These are phyloP conservation scores for Phytophthora uliginosa DNA, from an alignment of 352 stramenopile genomes.

Conservation along the genomic window DNA sequence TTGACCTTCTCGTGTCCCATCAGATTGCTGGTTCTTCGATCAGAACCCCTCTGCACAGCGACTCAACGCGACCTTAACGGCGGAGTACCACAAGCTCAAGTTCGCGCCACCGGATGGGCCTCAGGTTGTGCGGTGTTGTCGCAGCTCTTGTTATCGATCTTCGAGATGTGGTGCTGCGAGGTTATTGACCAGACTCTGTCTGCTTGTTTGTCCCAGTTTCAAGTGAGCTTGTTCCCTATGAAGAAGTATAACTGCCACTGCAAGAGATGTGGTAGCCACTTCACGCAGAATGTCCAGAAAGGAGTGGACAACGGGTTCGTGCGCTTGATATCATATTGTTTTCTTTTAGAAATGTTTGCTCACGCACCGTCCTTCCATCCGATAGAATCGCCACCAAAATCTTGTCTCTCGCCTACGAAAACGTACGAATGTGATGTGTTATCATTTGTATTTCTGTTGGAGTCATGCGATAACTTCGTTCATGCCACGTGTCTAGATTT, in stretches of 20 bases:
- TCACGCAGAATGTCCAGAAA: slow-evolving; percentile 87
- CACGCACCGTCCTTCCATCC: neutral
- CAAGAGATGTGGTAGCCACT: slow-evolving; percentile 64
- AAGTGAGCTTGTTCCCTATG: slow-evolving; percentile 88
- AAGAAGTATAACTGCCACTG: slow-evolving; percentile 87
- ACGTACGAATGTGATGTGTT: slow-evolving; percentile 46
- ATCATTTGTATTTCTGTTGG: slow-evolving; percentile 1
- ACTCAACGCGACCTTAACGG: slow-evolving; percentile 33
- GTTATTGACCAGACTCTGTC: slow-evolving; percentile 3
- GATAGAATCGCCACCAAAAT: slow-evolving; percentile 88
- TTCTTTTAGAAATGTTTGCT: neutral
- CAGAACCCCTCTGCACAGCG: slow-evolving; percentile 67
- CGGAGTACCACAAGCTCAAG: slow-evolving; percentile 77
- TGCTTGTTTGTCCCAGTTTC: slow-evolving; percentile 58
- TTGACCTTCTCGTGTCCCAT: slow-evolving; percentile 26
- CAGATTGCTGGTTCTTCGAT: slow-evolving; percentile 92
- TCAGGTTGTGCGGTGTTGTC: slow-evolving; percentile 47
- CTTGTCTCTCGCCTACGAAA: slow-evolving; percentile 87
- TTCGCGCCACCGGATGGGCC: slow-evolving; percentile 77
- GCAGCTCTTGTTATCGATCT: neutral
- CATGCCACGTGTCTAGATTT: slow-evolving; percentile 56
- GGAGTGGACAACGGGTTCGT: slow-evolving; percentile 90
- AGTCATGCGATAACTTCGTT: slow-evolving; percentile 11
- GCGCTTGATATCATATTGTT: neutral
- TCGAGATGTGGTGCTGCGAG: neutral